Conservation (phyloP, 2,329 filamentous ascomycete genomes). For the Cladosporium phlei region DNA sequence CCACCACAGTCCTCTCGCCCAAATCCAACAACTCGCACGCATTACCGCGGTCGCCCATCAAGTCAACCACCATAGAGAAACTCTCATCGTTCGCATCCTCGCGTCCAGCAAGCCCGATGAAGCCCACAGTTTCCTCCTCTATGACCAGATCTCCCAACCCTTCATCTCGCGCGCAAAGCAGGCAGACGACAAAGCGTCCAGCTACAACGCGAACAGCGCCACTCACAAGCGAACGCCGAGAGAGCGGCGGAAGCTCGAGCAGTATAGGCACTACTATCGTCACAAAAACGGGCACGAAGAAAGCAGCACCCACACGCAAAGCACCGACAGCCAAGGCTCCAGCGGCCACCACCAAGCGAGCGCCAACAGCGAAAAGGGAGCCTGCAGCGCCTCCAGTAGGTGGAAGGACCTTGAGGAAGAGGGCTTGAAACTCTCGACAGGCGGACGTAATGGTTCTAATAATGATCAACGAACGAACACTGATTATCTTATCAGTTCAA, state of each 20-base stretch:
- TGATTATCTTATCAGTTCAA: too few species aligned
- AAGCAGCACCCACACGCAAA: slow-evolving; percentile 42
- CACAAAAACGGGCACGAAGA: slow-evolving; percentile 38
- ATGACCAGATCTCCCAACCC: slow-evolving; percentile 48
- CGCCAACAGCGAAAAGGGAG: slow-evolving; percentile 23
- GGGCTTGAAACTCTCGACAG: slow-evolving; percentile 19
- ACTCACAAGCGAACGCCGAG: slow-evolving; percentile 22
- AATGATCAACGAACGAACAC: slow-evolving; percentile 8
- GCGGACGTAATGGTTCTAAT: neutral
- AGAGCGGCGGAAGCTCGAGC: slow-evolving; percentile 56
- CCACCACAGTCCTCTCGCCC: slow-evolving; percentile 66
- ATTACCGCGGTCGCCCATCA: slow-evolving; percentile 53
- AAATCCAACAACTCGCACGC: slow-evolving; percentile 76
- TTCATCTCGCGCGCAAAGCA: slow-evolving; percentile 59
- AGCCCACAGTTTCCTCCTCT: slow-evolving; percentile 27
- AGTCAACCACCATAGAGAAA: slow-evolving; percentile 50
- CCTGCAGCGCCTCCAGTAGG: slow-evolving; percentile 18
- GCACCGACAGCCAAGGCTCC: slow-evolving; percentile 40
- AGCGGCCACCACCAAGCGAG: slow-evolving; percentile 35
- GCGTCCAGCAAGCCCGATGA: slow-evolving; percentile 56
- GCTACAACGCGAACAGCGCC: slow-evolving; percentile 36
- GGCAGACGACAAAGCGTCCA: slow-evolving; percentile 49
- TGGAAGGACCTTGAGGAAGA: slow-evolving; percentile 29
- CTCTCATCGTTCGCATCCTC: slow-evolving; percentile 46
- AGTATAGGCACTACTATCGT: slow-evolving; percentile 61